Evolutionary conservation across 257 asterid genomes (phyloP).

Genomic region (Schizonepeta tenuifolia): DNA sequence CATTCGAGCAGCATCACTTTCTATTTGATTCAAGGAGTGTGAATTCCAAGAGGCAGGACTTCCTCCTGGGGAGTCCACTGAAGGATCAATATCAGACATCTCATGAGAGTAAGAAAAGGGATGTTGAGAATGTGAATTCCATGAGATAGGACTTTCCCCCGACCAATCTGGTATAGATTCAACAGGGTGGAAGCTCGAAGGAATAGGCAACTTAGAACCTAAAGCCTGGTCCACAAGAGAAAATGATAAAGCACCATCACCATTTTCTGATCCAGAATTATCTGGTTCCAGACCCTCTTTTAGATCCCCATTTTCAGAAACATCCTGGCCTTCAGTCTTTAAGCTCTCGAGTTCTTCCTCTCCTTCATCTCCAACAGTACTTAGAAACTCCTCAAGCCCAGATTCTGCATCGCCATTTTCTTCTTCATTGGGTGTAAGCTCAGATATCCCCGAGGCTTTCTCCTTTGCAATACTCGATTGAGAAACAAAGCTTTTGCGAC

Average conservation of each 20-base stretch:
- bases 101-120: constrained; percentile 74
- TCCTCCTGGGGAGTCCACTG: constrained; percentile 72
- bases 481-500: constrained; percentile 49
- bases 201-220: constrained; percentile 54
- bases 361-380: constrained; percentile 51
- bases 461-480: constrained; percentile 50
- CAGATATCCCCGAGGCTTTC: constrained; percentile 46
- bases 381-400: constrained; percentile 54
- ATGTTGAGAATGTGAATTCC: constrained; percentile 61
- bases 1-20: constrained; percentile 66
- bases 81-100: constrained; percentile 76
- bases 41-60: constrained; percentile 81
- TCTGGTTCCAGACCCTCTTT: constrained; percentile 31
- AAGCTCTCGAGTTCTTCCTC: constrained; percentile 59
- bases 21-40: constrained; percentile 62
- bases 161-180: constrained; percentile 66
- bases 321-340: constrained; percentile 36
- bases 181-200: constrained; percentile 35
- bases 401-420: constrained; percentile 56
- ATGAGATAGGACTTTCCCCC: constrained; percentile 57
- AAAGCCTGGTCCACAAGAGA: constrained; percentile 57
- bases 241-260: constrained; percentile 45
- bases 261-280: constrained; percentile 72
- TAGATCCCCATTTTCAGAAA: constrained; percentile 38
- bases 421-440: constrained; percentile 44